Evolutionary conservation across 2,329 filamentous ascomycete species (phyloP).

Genomic region (Ambrosiella xylebori): DNA sequence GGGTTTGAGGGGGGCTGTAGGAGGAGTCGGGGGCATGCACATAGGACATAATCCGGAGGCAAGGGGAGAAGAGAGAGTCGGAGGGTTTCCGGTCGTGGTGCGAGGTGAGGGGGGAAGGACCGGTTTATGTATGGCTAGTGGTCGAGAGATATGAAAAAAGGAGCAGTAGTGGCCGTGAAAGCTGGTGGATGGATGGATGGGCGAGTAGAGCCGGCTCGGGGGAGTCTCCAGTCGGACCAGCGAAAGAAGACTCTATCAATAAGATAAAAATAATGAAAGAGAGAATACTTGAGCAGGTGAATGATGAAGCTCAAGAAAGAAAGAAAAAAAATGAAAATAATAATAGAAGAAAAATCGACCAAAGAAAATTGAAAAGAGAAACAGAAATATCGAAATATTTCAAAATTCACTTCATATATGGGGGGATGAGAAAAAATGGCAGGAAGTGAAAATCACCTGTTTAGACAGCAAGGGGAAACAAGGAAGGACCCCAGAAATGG

Average conservation of each 20-base stretch:
- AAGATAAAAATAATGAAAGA: background rate
- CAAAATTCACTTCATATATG: too few species aligned
- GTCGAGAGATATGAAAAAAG: background rate
- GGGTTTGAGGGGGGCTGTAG: conserved; percentile 9
- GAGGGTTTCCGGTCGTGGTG: background rate
- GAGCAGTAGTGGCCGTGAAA: background rate
- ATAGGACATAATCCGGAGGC: conserved; percentile 7
- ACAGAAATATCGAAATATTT: background rate
- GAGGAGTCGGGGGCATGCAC: conserved; percentile 5
- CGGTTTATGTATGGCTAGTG: background rate
- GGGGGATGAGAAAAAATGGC: too few species aligned
- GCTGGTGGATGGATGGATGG: background rate
- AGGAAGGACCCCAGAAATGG: background rate
- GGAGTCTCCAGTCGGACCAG: conserved; percentile 4
- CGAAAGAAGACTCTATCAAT: conserved; percentile 3
- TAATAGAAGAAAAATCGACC: background rate
- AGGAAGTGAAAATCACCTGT: background rate
- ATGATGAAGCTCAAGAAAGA: conserved; percentile 8
- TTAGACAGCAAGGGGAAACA: background rate
- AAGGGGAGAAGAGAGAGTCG: background rate
- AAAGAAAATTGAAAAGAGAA: background rate
- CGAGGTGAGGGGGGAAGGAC: background rate
- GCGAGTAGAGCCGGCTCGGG: background rate
- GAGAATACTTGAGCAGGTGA: background rate
- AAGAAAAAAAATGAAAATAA: background rate